Evolutionary conservation across 306 rosid genomes (phyloP), one percentile per base, ranked within the genome.

Genomic region (Elaeagnus macrophylla): DNA sequence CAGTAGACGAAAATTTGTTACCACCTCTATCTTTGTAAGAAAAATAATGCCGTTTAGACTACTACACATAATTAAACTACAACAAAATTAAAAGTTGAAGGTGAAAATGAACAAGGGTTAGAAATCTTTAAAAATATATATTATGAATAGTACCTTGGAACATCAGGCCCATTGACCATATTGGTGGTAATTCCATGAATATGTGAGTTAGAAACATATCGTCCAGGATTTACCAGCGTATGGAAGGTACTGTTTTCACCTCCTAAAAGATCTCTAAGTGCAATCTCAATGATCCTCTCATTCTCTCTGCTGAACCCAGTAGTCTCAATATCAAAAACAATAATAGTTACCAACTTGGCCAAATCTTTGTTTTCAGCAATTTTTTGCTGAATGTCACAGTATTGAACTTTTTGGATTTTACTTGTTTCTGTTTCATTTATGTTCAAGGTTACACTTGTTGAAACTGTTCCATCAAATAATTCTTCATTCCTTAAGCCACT

Each of bases 161-260:
- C 82, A 9, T 58, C 78, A 16, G 87, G 81, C 25, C 47, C 67
- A 56, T 49, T 67, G 62, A 91, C 95, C 99, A 77, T 84, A 43
- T 47, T 48, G 41, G 61, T 68, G 42, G 82, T 73, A 61, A 91
- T 91, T 59, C 78, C 78, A 57, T 91, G 95, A 48, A 86, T 38
- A 16, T 12, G 7, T 61, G 89, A 55, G 75, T 87, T 84, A 43
- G 64, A 38, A 60, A 91, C 52, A 51, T 7, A 0, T 54, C 89
- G 61, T 49, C 70, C 83, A 17, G 99, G 99, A 65, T 91, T 87
- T 63, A 91, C 84, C 37, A 91, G 75, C 48, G 99, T 82, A 71
- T 86, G 84, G 67, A 91, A 87, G 48, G 95, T 82, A 78, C 99
- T 91, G 46, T 84, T 77, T 39, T 74, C 72, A 65, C 99, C 99